Conservation (phyloP, 2,329 filamentous ascomycete genomes). For the Talaromyces sp. region DNA sequence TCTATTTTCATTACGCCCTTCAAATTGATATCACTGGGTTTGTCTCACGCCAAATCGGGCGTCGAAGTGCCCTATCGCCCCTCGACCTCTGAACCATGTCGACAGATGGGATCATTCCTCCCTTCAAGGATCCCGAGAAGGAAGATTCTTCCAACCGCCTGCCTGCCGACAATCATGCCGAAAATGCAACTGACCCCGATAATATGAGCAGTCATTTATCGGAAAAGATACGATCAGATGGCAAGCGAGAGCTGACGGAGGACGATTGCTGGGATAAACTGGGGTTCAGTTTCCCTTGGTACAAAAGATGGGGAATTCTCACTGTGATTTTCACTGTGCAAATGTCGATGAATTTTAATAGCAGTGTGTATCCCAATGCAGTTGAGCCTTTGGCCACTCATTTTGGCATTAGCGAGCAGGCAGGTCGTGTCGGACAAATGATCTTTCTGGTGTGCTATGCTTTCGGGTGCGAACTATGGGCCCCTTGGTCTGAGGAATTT, state of each 20-base stretch:
- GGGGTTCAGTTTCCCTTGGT: conserved; percentile 60
- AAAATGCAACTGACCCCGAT: no score
- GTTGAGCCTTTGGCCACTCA: background rate
- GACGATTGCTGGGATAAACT: conserved; percentile 66
- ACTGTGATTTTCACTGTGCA: conserved; percentile 72
- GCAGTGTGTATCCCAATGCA: conserved; percentile 65
- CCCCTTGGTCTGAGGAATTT: conserved; percentile 82
- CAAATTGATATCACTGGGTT: no score
- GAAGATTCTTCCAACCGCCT: no score
- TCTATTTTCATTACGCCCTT: no score
- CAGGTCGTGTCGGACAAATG: conserved; percentile 71
- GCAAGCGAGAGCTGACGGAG: conserved; percentile 42
- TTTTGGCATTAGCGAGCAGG: conserved; percentile 69
- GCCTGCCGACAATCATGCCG: no score
- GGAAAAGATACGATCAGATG: no score
- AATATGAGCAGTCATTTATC: no score
- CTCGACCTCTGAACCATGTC: no score
- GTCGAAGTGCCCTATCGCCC: no score
- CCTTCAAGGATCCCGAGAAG: no score
- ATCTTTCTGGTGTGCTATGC: conserved; percentile 79
- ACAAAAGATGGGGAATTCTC: conserved; percentile 73
- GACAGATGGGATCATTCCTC: no score
- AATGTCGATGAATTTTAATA: conserved; percentile 80
- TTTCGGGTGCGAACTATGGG: conserved; percentile 88
- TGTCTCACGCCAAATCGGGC: no score